Evolutionary conservation across 441 rosid species (phyloP).

Genomic region (Populus tomentosa): DNA sequence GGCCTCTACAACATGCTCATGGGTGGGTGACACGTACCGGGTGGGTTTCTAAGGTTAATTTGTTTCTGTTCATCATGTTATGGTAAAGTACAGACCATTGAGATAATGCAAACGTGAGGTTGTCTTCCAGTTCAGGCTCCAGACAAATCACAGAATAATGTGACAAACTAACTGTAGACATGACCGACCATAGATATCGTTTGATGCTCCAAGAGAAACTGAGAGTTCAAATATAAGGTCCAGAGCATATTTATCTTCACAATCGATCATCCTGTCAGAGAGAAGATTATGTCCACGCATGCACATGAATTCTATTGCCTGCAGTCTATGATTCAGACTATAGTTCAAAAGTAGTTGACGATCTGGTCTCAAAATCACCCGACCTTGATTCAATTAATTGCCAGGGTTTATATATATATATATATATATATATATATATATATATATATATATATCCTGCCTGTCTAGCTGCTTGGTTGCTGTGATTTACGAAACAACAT

Average conservation of each 20-base stretch:
- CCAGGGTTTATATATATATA: no score
- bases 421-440: no score
- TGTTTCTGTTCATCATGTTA: not conserved
- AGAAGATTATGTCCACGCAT: not conserved
- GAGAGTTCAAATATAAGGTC: not conserved
- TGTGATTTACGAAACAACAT: no score
- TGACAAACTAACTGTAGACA: slow-evolving; percentile 1
- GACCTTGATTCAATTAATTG: not conserved
- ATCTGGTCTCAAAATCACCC: not conserved
- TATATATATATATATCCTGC: no score
- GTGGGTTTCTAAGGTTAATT: no score
- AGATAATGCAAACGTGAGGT: slow-evolving; percentile 24
- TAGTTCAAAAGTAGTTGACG: not conserved
- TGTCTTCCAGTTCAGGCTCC: slow-evolving; percentile 5
- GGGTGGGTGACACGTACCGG: slow-evolving; percentile 5
- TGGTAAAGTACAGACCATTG: slow-evolving; percentile 8
- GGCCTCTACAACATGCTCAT: slow-evolving; percentile 1
- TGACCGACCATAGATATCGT: not conserved
- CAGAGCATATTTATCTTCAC: no score
- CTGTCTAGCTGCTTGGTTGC: no score
- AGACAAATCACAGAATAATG: slow-evolving; percentile 1
- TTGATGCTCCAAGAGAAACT: not conserved
- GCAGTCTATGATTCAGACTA: not conserved
- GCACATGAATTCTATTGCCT: not conserved
- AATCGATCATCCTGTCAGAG: not conserved